A percentile compares a stretch with the other conserved stretches of the same genome.
phyloP scores from a whole-genome alignment of 148 eudicot species.

The Amaranthus palmeri region DNA sequence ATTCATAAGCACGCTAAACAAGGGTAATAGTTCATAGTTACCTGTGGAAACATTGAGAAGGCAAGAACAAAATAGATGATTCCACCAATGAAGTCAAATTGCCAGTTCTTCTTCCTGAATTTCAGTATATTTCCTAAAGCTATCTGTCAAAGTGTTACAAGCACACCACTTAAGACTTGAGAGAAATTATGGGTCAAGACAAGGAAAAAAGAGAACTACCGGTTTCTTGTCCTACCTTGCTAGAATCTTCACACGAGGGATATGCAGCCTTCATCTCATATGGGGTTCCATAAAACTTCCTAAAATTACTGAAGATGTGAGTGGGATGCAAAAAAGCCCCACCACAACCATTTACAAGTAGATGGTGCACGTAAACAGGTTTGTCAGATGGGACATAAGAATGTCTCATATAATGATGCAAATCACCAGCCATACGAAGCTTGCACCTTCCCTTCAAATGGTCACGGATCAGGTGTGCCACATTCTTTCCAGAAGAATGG shows the following conservation, averaged over 20 bases:
- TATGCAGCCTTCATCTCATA: slow-evolving; percentile 76
- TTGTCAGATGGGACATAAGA: slow-evolving; percentile 71
- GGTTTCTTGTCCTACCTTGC: slow-evolving; percentile 50
- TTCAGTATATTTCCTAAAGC: slow-evolving; percentile 96
- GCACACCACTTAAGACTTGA: background rate
- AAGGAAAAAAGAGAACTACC: background rate
- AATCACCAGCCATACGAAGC: slow-evolving; percentile 92
- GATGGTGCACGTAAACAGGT: slow-evolving; percentile 80
- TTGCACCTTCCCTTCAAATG: slow-evolving; percentile 84
- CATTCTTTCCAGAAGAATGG: slow-evolving; percentile 74
- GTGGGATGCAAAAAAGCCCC: slow-evolving; percentile 99
- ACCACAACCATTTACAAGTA: slow-evolving; percentile 95
- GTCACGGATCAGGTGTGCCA: slow-evolving; percentile 70
- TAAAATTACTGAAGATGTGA: slow-evolving; percentile 75
- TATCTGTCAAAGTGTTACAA: slow-evolving; percentile 50
- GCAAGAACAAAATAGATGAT: slow-evolving; percentile 84
- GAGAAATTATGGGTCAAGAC: background rate
- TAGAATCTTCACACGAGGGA: slow-evolving; percentile 95
- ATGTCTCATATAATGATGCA: slow-evolving; percentile 99
- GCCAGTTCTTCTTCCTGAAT: slow-evolving; percentile 99
- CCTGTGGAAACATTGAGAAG: slow-evolving; percentile 99
- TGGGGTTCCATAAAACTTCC: slow-evolving; percentile 47
- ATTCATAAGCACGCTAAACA: background rate
- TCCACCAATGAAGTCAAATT: slow-evolving; percentile 95
- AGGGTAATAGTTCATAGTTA: slow-evolving; percentile 20